Base-by-base conservation (phyloP, 1,284 basidiomycete genomes). In the Trichosporon faecale region DNA sequence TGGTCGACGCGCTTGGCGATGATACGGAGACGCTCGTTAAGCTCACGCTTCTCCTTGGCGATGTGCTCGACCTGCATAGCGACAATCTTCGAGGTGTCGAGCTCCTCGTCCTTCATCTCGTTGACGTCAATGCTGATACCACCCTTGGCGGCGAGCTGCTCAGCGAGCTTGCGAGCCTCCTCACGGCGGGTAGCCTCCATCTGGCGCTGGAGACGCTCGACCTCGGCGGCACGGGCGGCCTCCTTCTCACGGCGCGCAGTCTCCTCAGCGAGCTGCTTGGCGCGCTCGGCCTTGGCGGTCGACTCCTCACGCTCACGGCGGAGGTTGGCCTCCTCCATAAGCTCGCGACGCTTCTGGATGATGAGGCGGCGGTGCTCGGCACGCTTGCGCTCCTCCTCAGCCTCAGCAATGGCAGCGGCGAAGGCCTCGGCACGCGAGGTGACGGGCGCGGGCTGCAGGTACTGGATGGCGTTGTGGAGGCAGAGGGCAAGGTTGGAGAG, bases 11-110 rank as follows among this genome's bases (percentile, higher is more conserved):
- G 91, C 85, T 98, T 98, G 69, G 90, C 84, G 67, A 92, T 88
- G 74, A 95, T 89, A 44, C 94, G 91, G 71, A 98, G 87, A 29
- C 91, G 89, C 78, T 95, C 92, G 73, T 88, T 88, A 74, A 94
- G 86, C 76, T 95, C 92, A 77, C 90, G 91, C 88, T 97, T 97
- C 85, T 98, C 96, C 85, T 97, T 98, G 85, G 98, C 95, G 68
- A 97, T 87, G 80, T 97, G 94, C 76, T 93, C 90, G 66, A 98
- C 94, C 83, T 98, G 94, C 76, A 98, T 89, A 67, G 89, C 89
- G 81, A 98, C 92, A 72, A 99, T 88, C 74, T 90, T 90, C 78
- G 93, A 90, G 9, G 94, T 95, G 83, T 94, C 94, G 74, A 95
- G 86, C 66, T 89, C 88, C 77, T 93, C 91, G 68, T 89, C 88